Evolutionary conservation across 139 green algal species (phyloP).

Genomic region (Nannochloris sp.): DNA sequence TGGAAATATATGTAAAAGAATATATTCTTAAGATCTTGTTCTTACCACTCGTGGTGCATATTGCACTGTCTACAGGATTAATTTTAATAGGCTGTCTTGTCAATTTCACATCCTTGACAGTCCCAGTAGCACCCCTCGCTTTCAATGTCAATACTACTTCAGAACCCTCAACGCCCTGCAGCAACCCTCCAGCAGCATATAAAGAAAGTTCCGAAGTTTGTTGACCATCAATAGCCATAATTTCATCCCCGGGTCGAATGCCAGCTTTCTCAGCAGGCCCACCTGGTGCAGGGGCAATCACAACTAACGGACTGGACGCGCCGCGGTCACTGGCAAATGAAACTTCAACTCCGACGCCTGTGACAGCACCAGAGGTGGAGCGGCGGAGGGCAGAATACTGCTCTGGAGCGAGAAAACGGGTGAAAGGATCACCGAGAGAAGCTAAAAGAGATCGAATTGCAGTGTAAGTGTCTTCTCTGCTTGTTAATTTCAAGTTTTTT

Average conservation of each 20-base stretch:
- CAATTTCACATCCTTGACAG: slow-evolving; percentile 24
- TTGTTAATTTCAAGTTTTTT: slow-evolving; percentile 56
- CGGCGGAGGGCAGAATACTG: slow-evolving; percentile 48
- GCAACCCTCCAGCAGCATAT: slow-evolving; percentile 74
- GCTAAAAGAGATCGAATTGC: slow-evolving; percentile 77
- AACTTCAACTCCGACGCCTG: slow-evolving; percentile 73
- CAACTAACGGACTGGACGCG: slow-evolving; percentile 12
- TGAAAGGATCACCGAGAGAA: slow-evolving; percentile 91
- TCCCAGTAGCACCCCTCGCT: neutral
- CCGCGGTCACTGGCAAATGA: slow-evolving; percentile 21
- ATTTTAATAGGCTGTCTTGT: slow-evolving; percentile 49
- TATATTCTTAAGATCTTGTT: no score
- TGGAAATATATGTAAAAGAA: no score
- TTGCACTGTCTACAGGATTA: slow-evolving; percentile 60
- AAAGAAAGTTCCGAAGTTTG: slow-evolving; percentile 59
- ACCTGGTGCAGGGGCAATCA: slow-evolving; percentile 71
- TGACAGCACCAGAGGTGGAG: slow-evolving; percentile 52
- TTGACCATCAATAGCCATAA: slow-evolving; percentile 71
- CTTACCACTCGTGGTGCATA: slow-evolving; percentile 45
- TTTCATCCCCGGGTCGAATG: slow-evolving; percentile 67
- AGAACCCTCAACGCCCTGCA: slow-evolving; percentile 58
- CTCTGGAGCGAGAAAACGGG: slow-evolving; percentile 81
- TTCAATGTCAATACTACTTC: slow-evolving; percentile 41
- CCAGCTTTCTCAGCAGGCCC: slow-evolving; percentile 83
- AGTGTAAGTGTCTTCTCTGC: slow-evolving; percentile 67